These are phyloP conservation scores for Solanum neorickii DNA, from an alignment of 257 asterid genomes.

Conservation along the genomic window DNA sequence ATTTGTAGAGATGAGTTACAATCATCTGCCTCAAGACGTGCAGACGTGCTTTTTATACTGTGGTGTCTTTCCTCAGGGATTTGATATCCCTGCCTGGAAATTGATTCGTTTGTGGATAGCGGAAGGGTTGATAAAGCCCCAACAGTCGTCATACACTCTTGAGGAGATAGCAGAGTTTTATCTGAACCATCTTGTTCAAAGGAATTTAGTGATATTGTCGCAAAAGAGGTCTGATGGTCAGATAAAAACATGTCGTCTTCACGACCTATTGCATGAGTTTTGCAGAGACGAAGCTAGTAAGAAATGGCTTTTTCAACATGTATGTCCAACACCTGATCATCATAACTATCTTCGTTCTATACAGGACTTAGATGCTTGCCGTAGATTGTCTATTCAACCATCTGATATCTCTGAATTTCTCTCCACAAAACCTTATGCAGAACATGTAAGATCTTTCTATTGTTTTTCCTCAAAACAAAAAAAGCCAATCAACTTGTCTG, in stretches of 20 bases:
- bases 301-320: not conserved
- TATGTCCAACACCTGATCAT: not conserved
- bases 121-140: conserved; percentile 5
- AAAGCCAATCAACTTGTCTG: not conserved
- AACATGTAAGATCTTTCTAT: not conserved
- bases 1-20: conserved; percentile 4
- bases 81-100: conserved; percentile 8
- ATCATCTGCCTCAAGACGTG: not conserved
- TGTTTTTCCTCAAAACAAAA: not conserved
- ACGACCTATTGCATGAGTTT: conserved; percentile 5
- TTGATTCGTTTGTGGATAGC: conserved; percentile 9
- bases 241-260: conserved; percentile 7
- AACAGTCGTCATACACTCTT: not conserved
- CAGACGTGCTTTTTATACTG: conserved; percentile 11
- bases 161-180: conserved; percentile 12
- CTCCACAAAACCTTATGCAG: not conserved
- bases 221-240: not conserved
- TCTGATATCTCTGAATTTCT: not conserved
- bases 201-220: conserved; percentile 14
- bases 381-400: not conserved
- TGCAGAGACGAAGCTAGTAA: conserved; percentile 1
- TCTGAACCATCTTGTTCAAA: conserved; percentile 10
- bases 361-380: not conserved
- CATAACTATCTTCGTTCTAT: not conserved
- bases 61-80: conserved; percentile 8